Conservation (phyloP, 108 stramenopile genomes). For the Mediolabrus comicus region DNA sequence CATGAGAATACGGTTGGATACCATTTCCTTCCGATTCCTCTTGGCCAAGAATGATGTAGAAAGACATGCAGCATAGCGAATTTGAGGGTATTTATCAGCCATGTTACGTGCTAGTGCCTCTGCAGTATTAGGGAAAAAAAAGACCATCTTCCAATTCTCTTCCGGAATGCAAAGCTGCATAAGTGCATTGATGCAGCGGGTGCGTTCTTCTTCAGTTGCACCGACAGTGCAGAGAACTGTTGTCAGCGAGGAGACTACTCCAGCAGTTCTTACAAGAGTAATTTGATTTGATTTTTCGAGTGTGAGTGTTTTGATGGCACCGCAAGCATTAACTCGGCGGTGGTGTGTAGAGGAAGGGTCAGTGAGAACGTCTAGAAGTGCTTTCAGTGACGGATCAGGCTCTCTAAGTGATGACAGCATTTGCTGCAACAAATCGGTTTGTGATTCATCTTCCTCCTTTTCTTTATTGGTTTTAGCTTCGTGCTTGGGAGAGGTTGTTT, state of each 20-base stretch:
- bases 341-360: conserved; percentile 26
- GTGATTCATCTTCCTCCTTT: background rate
- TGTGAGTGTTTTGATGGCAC: conserved; percentile 42
- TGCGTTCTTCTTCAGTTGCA: conserved; percentile 42
- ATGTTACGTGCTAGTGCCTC: conserved; percentile 42
- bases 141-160: conserved; percentile 41
- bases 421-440: background rate
- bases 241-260: conserved; percentile 32
- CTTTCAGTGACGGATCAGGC: conserved; percentile 30
- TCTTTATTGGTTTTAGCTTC: background rate
- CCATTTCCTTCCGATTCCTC: conserved; percentile 35
- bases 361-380: conserved; percentile 23
- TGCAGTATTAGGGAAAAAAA: conserved; percentile 34
- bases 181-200: conserved; percentile 43
- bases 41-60: conserved; percentile 38
- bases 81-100: conserved; percentile 44
- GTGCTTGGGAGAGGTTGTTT: background rate
- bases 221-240: conserved; percentile 37
- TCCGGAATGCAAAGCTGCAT: conserved; percentile 48
- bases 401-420: conserved; percentile 19
- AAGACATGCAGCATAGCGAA: conserved; percentile 43
- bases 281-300: conserved; percentile 35
- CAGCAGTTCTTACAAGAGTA: conserved; percentile 28
- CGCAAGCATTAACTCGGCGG: conserved; percentile 46
- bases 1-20: conserved; percentile 31